Percentiles rank a stretch among this genome's conserved stretches.
phyloP scores from a whole-genome alignment of 2,329 filamentous ascomycete genomes.

The Shiraia bambusicola region DNA sequence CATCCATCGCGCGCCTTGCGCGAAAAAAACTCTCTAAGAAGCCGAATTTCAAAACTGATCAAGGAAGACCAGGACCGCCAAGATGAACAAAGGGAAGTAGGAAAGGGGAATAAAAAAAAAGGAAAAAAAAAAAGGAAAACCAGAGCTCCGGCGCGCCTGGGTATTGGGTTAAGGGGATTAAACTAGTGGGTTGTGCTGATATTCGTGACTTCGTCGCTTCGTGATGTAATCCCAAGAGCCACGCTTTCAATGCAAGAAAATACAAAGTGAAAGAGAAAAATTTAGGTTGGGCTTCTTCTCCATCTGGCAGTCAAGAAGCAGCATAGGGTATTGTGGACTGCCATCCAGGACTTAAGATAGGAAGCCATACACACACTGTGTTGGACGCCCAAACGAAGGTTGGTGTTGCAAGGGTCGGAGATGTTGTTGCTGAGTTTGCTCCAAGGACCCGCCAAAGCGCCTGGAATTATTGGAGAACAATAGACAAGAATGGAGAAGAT shows the following conservation, averaged over 20 bases:
- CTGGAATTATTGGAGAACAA: conserved; percentile 37
- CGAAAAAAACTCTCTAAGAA: conserved; percentile 23
- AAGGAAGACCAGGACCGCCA: conserved; percentile 8
- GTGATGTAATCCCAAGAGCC: conserved; percentile 29
- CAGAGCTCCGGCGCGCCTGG: conserved; percentile 10
- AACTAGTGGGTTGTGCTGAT: conserved; percentile 21
- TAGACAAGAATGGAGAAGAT: conserved; percentile 44
- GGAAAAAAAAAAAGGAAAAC: conserved; percentile 8
- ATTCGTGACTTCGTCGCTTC: conserved; percentile 43
- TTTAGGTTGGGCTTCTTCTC: conserved; percentile 6
- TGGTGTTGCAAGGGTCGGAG: conserved; percentile 14
- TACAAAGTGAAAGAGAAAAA: conserved; percentile 26
- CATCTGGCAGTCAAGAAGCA: conserved; percentile 1
- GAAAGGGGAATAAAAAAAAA: conserved; percentile 9
- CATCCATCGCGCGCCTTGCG: conserved; percentile 14
- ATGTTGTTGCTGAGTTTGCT: conserved; percentile 25
- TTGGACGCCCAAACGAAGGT: conserved; percentile 23
- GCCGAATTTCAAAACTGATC: conserved; percentile 18
- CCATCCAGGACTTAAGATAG: conserved; percentile 17
- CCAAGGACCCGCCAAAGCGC: conserved; percentile 33
- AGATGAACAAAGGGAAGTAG: not conserved
- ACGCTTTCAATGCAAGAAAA: conserved; percentile 39
- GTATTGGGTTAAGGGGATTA: conserved; percentile 19
- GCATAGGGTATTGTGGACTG: conserved; percentile 1
- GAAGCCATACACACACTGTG: conserved; percentile 30